phyloP scores from a whole-genome alignment of 2,329 filamentous ascomycete genomes.

The Fusarium protoensiforme region DNA sequence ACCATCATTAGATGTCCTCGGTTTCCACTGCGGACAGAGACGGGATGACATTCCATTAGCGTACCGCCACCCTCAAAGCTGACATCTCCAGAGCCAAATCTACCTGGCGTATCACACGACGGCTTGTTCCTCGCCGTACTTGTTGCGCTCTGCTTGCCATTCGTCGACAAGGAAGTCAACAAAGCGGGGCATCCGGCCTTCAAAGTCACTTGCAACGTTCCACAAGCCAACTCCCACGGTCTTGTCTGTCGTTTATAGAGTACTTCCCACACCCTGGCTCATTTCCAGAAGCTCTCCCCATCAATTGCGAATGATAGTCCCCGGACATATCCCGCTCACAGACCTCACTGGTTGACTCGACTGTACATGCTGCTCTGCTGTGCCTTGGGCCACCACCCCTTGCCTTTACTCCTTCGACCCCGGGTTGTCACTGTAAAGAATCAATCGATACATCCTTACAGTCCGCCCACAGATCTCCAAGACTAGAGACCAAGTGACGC shows the following conservation, averaged over 20 bases:
- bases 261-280: background rate
- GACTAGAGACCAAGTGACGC: slow-evolving; percentile 22
- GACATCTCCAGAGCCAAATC: background rate
- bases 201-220: slow-evolving; percentile 6
- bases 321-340: slow-evolving; percentile 4
- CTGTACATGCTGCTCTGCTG: background rate
- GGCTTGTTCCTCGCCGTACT: background rate
- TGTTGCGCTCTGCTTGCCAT: background rate
- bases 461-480: background rate
- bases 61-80: background rate
- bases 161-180: background rate
- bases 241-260: background rate
- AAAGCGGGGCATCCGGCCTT: background rate
- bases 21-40: background rate
- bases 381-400: background rate
- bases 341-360: background rate
- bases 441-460: background rate
- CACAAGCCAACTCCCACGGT: slow-evolving; percentile 2
- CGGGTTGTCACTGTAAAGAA: background rate
- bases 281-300: background rate
- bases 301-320: background rate
- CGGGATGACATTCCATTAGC: slow-evolving; percentile 18
- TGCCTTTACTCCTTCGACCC: slow-evolving; percentile 9
- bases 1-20: background rate
- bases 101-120: background rate